Percentiles rank a stretch among this genome's conserved stretches.
These are phyloP conservation scores for Lepiota subincarnata DNA, from an alignment of 768 basidiomycete genomes.

Conservation along the genomic window DNA sequence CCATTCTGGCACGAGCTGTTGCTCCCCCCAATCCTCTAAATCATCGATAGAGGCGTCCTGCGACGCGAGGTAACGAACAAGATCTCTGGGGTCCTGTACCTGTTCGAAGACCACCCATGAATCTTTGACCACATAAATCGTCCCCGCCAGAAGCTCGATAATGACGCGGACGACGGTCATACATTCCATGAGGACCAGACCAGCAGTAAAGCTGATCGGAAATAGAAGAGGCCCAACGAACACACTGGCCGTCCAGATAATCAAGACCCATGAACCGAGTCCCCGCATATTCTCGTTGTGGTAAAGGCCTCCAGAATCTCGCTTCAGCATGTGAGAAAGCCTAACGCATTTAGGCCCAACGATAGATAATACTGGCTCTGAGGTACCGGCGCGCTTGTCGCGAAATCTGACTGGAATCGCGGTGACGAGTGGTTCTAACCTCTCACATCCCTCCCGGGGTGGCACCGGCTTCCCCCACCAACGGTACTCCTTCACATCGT, in stretches of 20 bases:
- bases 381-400: neutral
- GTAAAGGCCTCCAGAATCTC: conserved; percentile 2
- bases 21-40: conserved; percentile 12
- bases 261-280: neutral
- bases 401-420: conserved; percentile 7
- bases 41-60: conserved; percentile 12
- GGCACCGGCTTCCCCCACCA: conserved; percentile 13
- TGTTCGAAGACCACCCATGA: conserved; percentile 11
- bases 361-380: conserved; percentile 11
- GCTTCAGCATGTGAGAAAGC: conserved; percentile 10
- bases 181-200: neutral
- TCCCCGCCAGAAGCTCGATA: conserved; percentile 1
- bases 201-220: neutral
- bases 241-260: too few relatives aligned
- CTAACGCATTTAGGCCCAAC: conserved; percentile 9
- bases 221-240: neutral
- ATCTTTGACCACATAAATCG: conserved; percentile 11
- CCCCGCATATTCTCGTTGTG: neutral
- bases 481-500: conserved; percentile 1
- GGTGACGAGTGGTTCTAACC: conserved; percentile 8
- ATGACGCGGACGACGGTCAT: neutral
- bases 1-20: conserved; percentile 12
- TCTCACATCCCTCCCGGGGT: conserved; percentile 8
- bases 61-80: neutral
- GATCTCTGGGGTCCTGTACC: conserved; percentile 1